A percentile compares a stretch with the other conserved stretches of the same genome.
Evolutionary conservation across 805 yeast species (phyloP).

Genomic region (Blastobotrys parvus): DNA sequence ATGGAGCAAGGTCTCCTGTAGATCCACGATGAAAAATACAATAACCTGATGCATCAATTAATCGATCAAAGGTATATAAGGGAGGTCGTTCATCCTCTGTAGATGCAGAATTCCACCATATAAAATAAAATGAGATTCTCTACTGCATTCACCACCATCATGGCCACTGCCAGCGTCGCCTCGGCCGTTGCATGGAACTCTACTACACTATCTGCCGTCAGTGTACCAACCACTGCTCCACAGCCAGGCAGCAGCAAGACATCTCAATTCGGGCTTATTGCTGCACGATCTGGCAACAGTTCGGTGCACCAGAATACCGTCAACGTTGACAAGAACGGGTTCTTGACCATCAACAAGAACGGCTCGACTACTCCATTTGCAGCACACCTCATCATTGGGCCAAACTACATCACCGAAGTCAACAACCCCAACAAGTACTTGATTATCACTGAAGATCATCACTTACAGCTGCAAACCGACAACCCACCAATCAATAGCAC

Average conservation of each 20-base stretch:
- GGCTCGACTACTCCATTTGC: neutral
- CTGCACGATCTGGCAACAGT: neutral
- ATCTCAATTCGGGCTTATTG: neutral
- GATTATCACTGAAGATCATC: neutral
- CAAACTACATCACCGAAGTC: neutral
- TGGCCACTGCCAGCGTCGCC: no score
- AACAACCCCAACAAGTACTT: neutral
- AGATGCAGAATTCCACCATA: no score
- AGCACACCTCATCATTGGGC: slow-evolving; percentile 1
- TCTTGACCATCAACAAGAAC: neutral
- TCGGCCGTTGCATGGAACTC: no score
- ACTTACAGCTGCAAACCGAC: neutral
- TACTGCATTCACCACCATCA: no score
- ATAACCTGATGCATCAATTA: no score
- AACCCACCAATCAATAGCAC: neutral
- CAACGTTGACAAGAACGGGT: neutral
- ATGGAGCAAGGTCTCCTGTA: no score
- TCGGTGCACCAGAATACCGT: neutral
- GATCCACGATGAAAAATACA: no score
- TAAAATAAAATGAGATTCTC: no score
- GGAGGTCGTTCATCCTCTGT: no score
- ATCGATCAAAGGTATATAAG: no score
- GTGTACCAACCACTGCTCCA: no score
- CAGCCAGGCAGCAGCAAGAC: neutral
- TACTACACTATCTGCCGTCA: no score